phyloP scores from a whole-genome alignment of 345 rosid genomes.

The Conringia planisiliqua region DNA sequence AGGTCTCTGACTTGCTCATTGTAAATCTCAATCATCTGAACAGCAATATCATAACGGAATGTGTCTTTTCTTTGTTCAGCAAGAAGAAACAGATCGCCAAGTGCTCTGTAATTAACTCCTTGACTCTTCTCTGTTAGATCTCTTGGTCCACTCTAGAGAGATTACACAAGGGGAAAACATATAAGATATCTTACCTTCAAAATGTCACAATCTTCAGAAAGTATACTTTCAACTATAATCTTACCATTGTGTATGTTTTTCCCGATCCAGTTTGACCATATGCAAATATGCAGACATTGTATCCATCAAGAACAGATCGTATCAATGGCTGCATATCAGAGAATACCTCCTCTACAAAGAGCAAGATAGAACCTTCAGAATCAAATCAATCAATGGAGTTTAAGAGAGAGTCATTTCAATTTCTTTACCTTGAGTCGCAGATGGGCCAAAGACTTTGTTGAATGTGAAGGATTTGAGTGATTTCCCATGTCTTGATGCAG shows the following conservation, averaged over 20 bases:
- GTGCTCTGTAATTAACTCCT: slow-evolving; percentile 95
- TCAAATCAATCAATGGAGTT: not conserved
- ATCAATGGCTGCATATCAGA: slow-evolving; percentile 93
- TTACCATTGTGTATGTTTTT: slow-evolving; percentile 93
- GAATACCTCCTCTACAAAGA: slow-evolving; percentile 85
- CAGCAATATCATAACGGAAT: slow-evolving; percentile 74
- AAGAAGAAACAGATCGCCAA: slow-evolving; percentile 79
- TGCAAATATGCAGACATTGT: slow-evolving; percentile 98
- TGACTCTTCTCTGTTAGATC: slow-evolving; percentile 72
- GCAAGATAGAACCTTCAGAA: slow-evolving; percentile 11
- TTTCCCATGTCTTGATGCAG: slow-evolving; percentile 77
- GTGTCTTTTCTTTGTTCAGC: slow-evolving; percentile 82
- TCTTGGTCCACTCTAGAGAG: slow-evolving; percentile 76
- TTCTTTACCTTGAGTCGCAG: slow-evolving; percentile 74
- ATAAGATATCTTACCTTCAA: not conserved
- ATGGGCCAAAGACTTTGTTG: slow-evolving; percentile 93
- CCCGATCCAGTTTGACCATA: slow-evolving; percentile 99
- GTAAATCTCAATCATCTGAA: slow-evolving; percentile 97
- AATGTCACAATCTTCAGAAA: slow-evolving; percentile 20
- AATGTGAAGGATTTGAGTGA: slow-evolving; percentile 71
- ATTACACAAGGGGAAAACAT: slow-evolving; percentile 14
- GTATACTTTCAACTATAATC: slow-evolving; percentile 10
- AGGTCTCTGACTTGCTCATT: slow-evolving; percentile 97
- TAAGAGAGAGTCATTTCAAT: not conserved
- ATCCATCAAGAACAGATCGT: slow-evolving; percentile 97